Percentiles rank a stretch among this genome's conserved stretches.
Conservation (phyloP, 257 asterid genomes). For the Forsythia suspensa region DNA sequence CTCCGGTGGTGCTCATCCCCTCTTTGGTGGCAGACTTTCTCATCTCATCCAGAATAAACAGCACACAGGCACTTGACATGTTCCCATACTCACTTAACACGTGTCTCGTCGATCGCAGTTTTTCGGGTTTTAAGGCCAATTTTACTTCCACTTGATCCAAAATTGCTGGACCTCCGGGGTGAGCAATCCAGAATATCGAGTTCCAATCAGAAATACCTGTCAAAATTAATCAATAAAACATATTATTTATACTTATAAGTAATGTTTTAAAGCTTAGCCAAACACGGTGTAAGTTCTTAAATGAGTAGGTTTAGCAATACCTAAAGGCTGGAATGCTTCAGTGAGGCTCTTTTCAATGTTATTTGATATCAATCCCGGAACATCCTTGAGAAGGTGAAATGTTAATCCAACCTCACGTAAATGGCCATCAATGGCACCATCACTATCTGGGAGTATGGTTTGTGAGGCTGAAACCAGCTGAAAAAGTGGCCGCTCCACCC, state of each 20-base stretch:
- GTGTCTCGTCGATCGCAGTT: neutral
- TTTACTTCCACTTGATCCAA: slow-evolving; percentile 14
- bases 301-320: neutral
- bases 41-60: slow-evolving; percentile 24
- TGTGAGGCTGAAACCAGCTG: slow-evolving; percentile 8
- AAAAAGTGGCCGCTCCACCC: slow-evolving; percentile 12
- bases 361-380: slow-evolving; percentile 7
- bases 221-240: too few species aligned
- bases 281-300: too few species aligned
- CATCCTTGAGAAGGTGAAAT: neutral
- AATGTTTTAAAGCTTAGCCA: too few species aligned
- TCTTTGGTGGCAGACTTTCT: neutral
- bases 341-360: neutral
- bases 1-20: slow-evolving; percentile 10
- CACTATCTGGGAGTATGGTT: slow-evolving; percentile 16
- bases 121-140: slow-evolving; percentile 4
- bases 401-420: slow-evolving; percentile 11
- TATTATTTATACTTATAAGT: too few species aligned
- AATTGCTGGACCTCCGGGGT: slow-evolving; percentile 19
- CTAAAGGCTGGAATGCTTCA: slow-evolving; percentile 9
- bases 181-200: slow-evolving; percentile 20
- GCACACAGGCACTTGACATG: slow-evolving; percentile 5
- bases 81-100: slow-evolving; percentile 17
- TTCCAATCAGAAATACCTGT: slow-evolving; percentile 11
- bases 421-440: neutral